Evolutionary conservation across 305 asterid species (phyloP), one percentile per base, ranked within the genome.

Genomic region (Fraxinus latifolia): DNA sequence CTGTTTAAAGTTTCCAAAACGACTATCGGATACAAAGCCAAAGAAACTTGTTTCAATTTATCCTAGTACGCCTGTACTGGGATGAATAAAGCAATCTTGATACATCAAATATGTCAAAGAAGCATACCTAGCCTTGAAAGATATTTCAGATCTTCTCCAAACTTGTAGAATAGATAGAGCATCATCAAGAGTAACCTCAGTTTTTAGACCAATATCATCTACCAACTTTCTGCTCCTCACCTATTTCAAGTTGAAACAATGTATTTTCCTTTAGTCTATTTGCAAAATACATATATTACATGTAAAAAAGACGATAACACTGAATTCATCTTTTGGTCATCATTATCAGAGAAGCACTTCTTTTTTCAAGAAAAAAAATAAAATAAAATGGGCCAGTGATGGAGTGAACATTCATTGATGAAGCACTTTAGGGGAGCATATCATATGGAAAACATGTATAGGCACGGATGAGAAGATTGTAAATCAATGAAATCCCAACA

Each of bases 101-200:
- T 11, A 33, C 62, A 65, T 76, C 53, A 58, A 76, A 77, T 75
- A 62, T 33, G 32, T 17, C 21, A 58, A 76, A 77, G 76, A 79
- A 27, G 67, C 74, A 70, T 93, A 96, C 99, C 99, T 96, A 84
- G 97, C 93, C 78, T 82, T 88, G 83, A 95, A 83, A 83, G 93
- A 88, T 76, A 88, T 83, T 60, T 88, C 88, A 55, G 88, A 76
- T 83, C 86, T 76, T 85, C 91, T 92, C 99, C 99, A 94, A 83
- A 84, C 85, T 82, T 83, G 82, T 79, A 94, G 92, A 84, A 93
- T 87, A 29, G 87, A 79, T 72, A 92, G 82, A 85, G 92, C 89
- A 85, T 93, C 98, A 83, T 89, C 94, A 72, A 90, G 87, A 67
- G 92, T 89, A 76, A 91, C 94, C 83, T 88, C 87, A 79, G 92